Evolutionary conservation across 192 early-diverging fungal genomes (phyloP).

Genomic region (Coemansia sp.): DNA sequence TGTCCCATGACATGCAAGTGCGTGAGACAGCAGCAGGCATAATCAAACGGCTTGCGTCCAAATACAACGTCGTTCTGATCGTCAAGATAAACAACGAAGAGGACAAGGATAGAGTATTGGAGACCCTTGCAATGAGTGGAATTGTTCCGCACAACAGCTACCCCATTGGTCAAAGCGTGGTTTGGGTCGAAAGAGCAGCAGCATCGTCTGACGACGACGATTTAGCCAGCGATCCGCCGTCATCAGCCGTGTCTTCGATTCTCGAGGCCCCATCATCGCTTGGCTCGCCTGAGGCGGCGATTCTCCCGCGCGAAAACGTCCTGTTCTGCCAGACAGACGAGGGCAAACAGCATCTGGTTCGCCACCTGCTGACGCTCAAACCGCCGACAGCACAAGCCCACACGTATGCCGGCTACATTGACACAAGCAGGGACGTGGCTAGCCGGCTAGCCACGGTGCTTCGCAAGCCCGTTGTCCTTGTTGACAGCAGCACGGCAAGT

Average conservation of each 20-base stretch:
- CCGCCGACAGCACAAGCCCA: background rate
- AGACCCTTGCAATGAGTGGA: background rate
- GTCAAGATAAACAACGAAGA: conserved; percentile 1
- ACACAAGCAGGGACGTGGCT: conserved; percentile 39
- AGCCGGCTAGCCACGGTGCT: conserved; percentile 28
- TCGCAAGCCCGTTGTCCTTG: conserved; percentile 13
- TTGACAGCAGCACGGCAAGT: background rate
- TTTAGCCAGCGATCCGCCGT: conserved; percentile 13
- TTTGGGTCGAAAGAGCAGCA: conserved; percentile 23
- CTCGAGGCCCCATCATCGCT: conserved; percentile 7
- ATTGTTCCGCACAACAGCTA: background rate
- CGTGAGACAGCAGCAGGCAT: background rate
- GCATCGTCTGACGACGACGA: background rate
- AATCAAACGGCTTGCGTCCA: conserved; percentile 10
- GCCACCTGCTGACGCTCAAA: conserved; percentile 31
- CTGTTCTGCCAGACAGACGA: conserved; percentile 52
- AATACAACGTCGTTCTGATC: conserved; percentile 30
- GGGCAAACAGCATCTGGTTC: conserved; percentile 40
- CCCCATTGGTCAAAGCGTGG: conserved; percentile 14
- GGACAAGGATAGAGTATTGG: background rate
- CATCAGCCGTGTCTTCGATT: conserved; percentile 23
- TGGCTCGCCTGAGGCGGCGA: background rate
- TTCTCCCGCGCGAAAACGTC: conserved; percentile 4
- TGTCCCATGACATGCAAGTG: background rate
- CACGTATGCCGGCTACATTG: conserved; percentile 26